These are phyloP conservation scores for Saccharomycopsis olivae DNA, from an alignment of 805 yeast genomes.

Conservation along the genomic window DNA sequence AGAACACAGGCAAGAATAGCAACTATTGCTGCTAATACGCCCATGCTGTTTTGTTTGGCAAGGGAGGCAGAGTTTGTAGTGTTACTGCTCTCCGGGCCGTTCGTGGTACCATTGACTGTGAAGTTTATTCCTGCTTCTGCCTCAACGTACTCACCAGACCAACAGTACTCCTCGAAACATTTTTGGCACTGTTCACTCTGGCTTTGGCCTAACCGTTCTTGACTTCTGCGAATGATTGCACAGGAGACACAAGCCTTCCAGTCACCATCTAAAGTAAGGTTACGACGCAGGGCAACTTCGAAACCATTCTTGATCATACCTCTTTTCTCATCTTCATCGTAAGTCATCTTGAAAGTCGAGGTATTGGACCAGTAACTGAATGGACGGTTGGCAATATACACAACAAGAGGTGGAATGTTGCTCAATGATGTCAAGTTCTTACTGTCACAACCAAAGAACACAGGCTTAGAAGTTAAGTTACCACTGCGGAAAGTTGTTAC, in stretches of 20 bases:
- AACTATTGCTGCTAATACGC: no score
- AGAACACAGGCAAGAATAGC: no score
- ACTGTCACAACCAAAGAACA: conserved; percentile 78
- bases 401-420: conserved; percentile 55
- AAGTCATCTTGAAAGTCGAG: conserved; percentile 60
- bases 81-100: conserved; percentile 7
- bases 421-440: conserved; percentile 9
- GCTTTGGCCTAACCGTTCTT: conserved; percentile 51
- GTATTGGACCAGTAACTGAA: conserved; percentile 57
- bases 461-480: conserved; percentile 58
- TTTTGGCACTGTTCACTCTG: conserved; percentile 56
- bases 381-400: conserved; percentile 70
- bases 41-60: no score
- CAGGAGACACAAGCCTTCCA: conserved; percentile 74
- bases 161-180: conserved; percentile 70
- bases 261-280: conserved; percentile 54
- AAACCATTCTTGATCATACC: conserved; percentile 65
- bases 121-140: conserved; percentile 4
- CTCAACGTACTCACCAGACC: conserved; percentile 40
- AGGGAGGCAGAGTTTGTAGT: conserved; percentile 17
- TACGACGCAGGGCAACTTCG: conserved; percentile 54
- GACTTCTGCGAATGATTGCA: conserved; percentile 70
- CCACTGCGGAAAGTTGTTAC: conserved; percentile 42
- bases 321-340: conserved; percentile 43
- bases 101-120: conserved; percentile 13